Percentiles rank a stretch among this genome's conserved stretches.
phyloP scores from a whole-genome alignment of 495 filamentous ascomycete genomes.

The Penicillium diatomitis region DNA sequence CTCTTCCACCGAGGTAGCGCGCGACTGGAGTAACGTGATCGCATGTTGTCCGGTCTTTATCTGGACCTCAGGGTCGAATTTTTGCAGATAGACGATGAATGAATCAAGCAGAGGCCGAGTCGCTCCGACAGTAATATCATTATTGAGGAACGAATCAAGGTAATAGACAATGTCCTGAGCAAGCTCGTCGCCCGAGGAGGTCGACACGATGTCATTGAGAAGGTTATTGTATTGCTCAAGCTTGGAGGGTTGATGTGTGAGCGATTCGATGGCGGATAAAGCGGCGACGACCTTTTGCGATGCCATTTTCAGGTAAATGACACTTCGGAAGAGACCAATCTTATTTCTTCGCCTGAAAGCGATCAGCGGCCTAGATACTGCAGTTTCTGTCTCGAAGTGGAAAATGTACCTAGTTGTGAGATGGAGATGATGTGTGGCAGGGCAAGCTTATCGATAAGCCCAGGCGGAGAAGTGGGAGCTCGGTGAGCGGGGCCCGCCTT shows the following conservation, averaged over 20 bases:
- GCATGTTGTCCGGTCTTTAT: slow-evolving; percentile 63
- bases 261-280: slow-evolving; percentile 45
- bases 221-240: slow-evolving; percentile 56
- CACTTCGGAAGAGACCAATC: not conserved
- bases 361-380: not conserved
- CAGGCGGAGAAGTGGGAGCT: not conserved
- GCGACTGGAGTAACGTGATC: slow-evolving; percentile 53
- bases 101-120: slow-evolving; percentile 60
- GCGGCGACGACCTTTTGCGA: slow-evolving; percentile 47
- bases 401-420: not conserved
- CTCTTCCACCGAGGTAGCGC: slow-evolving; percentile 74
- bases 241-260: slow-evolving; percentile 43
- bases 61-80: slow-evolving; percentile 50
- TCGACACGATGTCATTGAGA: slow-evolving; percentile 52
- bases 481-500: no score
- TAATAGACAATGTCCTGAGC: slow-evolving; percentile 60
- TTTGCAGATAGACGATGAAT: slow-evolving; percentile 52
- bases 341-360: not conserved
- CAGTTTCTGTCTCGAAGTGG: not conserved
- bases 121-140: slow-evolving; percentile 64
- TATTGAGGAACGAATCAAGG: slow-evolving; percentile 56
- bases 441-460: slow-evolving; percentile 28
- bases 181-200: slow-evolving; percentile 44
- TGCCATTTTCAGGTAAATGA: slow-evolving; percentile 35
- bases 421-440: slow-evolving; percentile 1